Evolutionary conservation across 2,329 filamentous ascomycete species (phyloP).

Genomic region (Colletotrichum tamarilloi): DNA sequence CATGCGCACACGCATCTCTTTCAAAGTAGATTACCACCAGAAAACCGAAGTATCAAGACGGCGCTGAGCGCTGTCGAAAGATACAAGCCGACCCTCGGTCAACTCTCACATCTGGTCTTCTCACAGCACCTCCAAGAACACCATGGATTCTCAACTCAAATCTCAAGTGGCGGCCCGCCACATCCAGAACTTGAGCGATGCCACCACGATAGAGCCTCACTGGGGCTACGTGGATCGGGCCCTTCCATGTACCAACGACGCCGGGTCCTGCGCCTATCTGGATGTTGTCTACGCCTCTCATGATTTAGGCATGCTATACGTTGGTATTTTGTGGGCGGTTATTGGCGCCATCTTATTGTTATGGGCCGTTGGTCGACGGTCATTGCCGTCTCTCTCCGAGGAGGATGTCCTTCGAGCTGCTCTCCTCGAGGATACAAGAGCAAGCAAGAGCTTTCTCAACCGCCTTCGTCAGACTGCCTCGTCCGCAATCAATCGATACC

Average conservation of each 20-base stretch:
- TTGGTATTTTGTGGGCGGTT: constrained; percentile 61
- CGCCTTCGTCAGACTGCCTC: constrained; percentile 50
- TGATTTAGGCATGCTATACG: constrained; percentile 61
- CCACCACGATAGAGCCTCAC: constrained; percentile 50
- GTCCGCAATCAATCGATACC: constrained; percentile 48
- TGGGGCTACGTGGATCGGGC: constrained; percentile 61
- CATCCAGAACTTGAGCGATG: constrained; percentile 55
- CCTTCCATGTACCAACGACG: constrained; percentile 57
- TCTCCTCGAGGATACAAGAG: constrained; percentile 16
- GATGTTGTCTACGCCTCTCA: constrained; percentile 62
- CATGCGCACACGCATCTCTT: background rate
- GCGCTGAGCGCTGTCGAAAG: constrained; percentile 11
- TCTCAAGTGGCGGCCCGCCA: constrained; percentile 36
- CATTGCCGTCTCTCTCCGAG: constrained; percentile 36
- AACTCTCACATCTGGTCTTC: background rate
- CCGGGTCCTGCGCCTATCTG: constrained; percentile 61
- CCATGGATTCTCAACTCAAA: constrained; percentile 30
- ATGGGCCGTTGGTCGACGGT: constrained; percentile 51
- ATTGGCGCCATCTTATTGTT: constrained; percentile 55
- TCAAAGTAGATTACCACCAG: background rate
- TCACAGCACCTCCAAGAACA: background rate
- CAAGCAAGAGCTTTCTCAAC: constrained; percentile 30
- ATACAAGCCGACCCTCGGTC: background rate
- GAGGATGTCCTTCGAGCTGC: constrained; percentile 20
- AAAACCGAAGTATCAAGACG: background rate